Base-by-base conservation (phyloP, 352 stramenopile species). In the Pythium aphanidermatum region DNA sequence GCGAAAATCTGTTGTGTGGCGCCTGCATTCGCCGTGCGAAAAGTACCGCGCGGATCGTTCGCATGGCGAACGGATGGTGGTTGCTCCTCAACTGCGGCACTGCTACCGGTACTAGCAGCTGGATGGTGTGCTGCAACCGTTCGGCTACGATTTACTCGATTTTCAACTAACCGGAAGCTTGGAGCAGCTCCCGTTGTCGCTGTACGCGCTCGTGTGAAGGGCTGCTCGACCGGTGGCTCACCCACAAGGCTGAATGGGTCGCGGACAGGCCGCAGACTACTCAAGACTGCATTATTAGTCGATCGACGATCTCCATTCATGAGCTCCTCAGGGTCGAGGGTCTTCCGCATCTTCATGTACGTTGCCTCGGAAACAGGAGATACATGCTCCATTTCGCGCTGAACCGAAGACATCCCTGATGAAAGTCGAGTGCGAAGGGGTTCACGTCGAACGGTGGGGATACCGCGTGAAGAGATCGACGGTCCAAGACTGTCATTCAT, bases 1-100 rank as follows among this genome's bases (percentile, higher is more conserved):
- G 72, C 64, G 24, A 84, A 84, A n/a, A 67, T 65, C 26, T 73
- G 51, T 12, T 52, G 46, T 13, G 34, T 64, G 46, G 34, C 59
- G 59, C 48, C 66, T 42, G 29, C 28, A 12, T 28, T 55, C 17
- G 23, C 46, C 26, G 44, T 60, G 31, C 52, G 52, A 45, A 60
- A 60, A 13, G 52, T 60, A 27, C 52, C 52, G 11, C 45, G 44
- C n/a, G 52, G 52, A 24, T 60, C 52, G 25, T 50, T 38, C 14
- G 30, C 42, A 14, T 45, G 35, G 28, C 39, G 23, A 6, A 31
- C 41, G 3, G 41, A 36, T 12, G 50, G 41, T 12, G 33, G 34
- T 7, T 45, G 28, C 31, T 33, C 39, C 5, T 31, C 27, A 4
- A 50, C 49, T 0, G 31, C 49, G 49, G 27, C 49, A 35, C 28